A percentile compares a stretch with the other conserved stretches of the same genome.
These are phyloP conservation scores for Angomonas deanei DNA, from an alignment of 208 protist genomes.

Conservation along the genomic window DNA sequence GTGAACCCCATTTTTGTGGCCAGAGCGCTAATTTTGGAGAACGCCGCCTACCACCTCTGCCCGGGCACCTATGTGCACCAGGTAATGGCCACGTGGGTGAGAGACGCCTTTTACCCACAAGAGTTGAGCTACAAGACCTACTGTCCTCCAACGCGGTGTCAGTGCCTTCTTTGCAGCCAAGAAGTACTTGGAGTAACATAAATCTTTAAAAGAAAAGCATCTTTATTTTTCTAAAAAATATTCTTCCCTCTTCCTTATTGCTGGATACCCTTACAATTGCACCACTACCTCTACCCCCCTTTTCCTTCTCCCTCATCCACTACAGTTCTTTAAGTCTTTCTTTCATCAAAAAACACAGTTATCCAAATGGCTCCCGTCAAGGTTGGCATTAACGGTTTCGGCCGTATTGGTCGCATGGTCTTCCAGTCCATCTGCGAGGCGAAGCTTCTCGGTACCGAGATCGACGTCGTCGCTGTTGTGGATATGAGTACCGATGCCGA, in stretches of 20 bases:
- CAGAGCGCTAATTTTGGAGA: conserved; percentile 60
- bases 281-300: neutral
- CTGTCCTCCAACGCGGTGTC: conserved; percentile 34
- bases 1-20: conserved; percentile 44
- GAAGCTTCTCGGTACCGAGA: conserved; percentile 59
- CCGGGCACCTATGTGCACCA: conserved; percentile 57
- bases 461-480: conserved; percentile 94
- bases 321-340: neutral
- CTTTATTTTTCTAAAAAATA: neutral
- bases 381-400: conserved; percentile 98
- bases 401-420: conserved; percentile 98
- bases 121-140: conserved; percentile 52
- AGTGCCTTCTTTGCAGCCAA: conserved; percentile 10
- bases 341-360: conserved; percentile 5
- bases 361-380: conserved; percentile 54
- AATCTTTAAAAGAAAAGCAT: neutral
- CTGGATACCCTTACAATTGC: neutral
- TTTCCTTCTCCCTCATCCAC: conserved; percentile 5
- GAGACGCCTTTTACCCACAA: conserved; percentile 82
- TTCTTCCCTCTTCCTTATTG: neutral
- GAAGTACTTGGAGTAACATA: neutral
- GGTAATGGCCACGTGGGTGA: conserved; percentile 67
- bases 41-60: conserved; percentile 54
- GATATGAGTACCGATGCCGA: conserved; percentile 96
- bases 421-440: conserved; percentile 82